Evolutionary conservation across 306 rosid genomes (phyloP), one percentile per base, ranked within the genome.

Genomic region (Potentilla sterilis): DNA sequence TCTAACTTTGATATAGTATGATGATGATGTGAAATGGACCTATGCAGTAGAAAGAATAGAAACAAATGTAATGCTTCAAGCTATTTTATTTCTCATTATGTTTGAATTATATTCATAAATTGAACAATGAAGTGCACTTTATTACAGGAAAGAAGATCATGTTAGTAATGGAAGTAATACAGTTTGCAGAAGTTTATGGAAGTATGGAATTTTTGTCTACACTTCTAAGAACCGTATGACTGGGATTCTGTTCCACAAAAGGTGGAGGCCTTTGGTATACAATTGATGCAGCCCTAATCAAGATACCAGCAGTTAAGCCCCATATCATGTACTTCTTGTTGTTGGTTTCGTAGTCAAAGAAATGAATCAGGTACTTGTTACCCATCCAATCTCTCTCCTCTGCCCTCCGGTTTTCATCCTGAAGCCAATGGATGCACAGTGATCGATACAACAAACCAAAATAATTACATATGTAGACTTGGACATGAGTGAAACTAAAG

Each of bases 341-440:
- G 69, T 85, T 82, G 1, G 80, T 78, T 61, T 87, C 89, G 24
- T 90, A 87, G 80, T 95, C 93, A 47, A 95, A 95, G 87, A 59
- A 84, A 82, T 95, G 98, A 78, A 92, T 24, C 73, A 92, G 79
- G 77, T 84, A 95, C 82, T 90, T 92, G 88, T 85, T 78, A 54
- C 97, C 97, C 97, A 87, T 80, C 98, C 98, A 95, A 78, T 92
- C 97, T 16, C 92, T 83, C 88, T 95, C 96, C 81, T 95, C 96
- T 0, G 84, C 76, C 10, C 75, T 80, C 71, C 93, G 88, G 69
- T 92, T 89, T 83, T 92, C 97, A 81, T 92, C 98, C 98, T 92
- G 95, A 65, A 78, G 80, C 70, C 79, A 81, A 79, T 21, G 71
- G 47, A 35, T 52, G 67, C 74, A 61, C 70, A 80, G 58, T 22